phyloP scores from a whole-genome alignment of 805 yeast species.

The Nakazawaea wickerhamii region DNA sequence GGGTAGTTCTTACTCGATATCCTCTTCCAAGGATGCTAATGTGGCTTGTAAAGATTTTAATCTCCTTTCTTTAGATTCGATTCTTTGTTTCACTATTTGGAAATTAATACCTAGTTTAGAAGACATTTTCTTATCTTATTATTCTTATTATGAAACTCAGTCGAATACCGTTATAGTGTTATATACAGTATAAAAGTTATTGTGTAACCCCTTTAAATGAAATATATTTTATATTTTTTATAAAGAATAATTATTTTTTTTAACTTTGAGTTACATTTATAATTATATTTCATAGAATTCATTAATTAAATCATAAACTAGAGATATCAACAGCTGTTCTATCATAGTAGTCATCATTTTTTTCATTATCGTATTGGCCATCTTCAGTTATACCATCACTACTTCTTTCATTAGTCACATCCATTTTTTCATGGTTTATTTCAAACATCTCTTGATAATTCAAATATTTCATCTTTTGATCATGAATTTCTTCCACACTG shows the following conservation, averaged over 20 bases:
- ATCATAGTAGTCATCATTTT: conserved; percentile 10
- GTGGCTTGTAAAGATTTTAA: neutral
- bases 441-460: conserved; percentile 3
- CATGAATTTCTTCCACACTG: conserved; percentile 10
- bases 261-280: no score
- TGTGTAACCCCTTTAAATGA: no score
- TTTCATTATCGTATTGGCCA: conserved; percentile 9
- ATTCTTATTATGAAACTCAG: no score
- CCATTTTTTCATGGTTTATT: no score
- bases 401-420: no score
- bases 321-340: conserved; percentile 1
- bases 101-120: neutral
- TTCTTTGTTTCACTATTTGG: neutral
- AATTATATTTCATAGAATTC: no score
- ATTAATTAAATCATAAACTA: neutral
- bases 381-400: neutral
- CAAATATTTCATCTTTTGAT: conserved; percentile 6
- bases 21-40: neutral
- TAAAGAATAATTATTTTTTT: no score
- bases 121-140: no score
- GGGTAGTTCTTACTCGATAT: conserved; percentile 2
- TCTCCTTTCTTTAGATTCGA: neutral
- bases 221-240: no score
- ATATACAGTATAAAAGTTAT: no score
- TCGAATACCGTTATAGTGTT: no score